Percentiles rank a stretch among this genome's conserved stretches.
These are phyloP conservation scores for Arthrobotrys iridis DNA, from an alignment of 2,329 filamentous ascomycete genomes.

Conservation along the genomic window DNA sequence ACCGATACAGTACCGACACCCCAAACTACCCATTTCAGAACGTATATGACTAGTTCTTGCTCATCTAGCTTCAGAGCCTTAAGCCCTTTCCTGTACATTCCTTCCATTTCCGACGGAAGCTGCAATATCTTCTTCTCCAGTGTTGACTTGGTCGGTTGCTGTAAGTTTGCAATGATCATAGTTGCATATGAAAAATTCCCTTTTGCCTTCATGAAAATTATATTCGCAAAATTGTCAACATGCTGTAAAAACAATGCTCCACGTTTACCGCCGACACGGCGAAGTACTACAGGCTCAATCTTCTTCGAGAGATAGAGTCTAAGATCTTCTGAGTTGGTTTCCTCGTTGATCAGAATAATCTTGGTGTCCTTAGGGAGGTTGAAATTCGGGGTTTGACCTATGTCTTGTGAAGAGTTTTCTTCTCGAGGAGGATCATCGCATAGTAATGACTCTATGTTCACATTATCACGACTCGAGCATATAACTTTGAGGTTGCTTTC, in stretches of 20 bases:
- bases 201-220: conserved; percentile 3
- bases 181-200: conserved; percentile 21
- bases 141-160: neutral
- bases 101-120: conserved; percentile 18
- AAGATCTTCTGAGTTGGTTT: neutral
- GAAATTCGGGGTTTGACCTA: neutral
- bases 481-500: neutral
- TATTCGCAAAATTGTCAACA: neutral
- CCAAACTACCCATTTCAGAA: conserved; percentile 17
- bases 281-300: neutral
- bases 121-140: conserved; percentile 13
- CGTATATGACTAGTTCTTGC: conserved; percentile 5
- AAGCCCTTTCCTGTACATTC: conserved; percentile 9
- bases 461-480: conserved; percentile 5
- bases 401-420: neutral
- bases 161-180: conserved; percentile 17
- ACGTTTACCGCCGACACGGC: neutral
- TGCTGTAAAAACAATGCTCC: neutral
- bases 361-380: conserved; percentile 8
- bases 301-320: conserved; percentile 15
- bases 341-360: neutral
- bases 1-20: neutral
- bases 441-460: conserved; percentile 11
- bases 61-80: conserved; percentile 17
- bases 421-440: neutral